A percentile compares a stretch with the other conserved stretches of the same genome.
Evolutionary conservation across 306 rosid genomes (phyloP).

Genomic region (Trifolium repens): DNA sequence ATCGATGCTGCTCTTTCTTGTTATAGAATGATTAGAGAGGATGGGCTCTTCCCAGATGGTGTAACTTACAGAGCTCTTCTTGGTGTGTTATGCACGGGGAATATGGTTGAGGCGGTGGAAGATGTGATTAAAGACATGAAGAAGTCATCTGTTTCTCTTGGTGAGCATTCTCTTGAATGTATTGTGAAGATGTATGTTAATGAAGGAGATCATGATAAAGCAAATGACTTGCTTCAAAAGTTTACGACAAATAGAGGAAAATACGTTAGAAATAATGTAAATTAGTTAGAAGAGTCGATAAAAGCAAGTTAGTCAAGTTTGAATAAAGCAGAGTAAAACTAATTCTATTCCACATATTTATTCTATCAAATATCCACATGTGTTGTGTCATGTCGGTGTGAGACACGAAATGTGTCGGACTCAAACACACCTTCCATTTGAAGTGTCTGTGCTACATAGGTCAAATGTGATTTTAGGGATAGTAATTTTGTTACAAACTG

Average conservation of each 20-base stretch:
- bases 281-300: too few species aligned
- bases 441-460: not conserved
- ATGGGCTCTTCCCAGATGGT: conserved; percentile 71
- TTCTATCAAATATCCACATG: too few species aligned
- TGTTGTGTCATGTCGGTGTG: not conserved
- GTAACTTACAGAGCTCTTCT: conserved; percentile 83
- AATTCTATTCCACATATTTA: too few species aligned
- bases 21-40: conserved; percentile 72
- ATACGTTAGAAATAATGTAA: too few species aligned
- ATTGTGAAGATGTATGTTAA: conserved; percentile 75
- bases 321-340: too few species aligned
- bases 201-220: conserved; percentile 62
- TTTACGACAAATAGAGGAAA: conserved; percentile 10
- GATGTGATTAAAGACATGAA: conserved; percentile 72
- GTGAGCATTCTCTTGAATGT: conserved; percentile 77
- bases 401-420: not conserved
- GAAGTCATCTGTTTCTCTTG: conserved; percentile 49
- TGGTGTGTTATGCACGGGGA: conserved; percentile 60
- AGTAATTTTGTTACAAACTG: too few species aligned
- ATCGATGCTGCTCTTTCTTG: conserved; percentile 66
- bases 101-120: conserved; percentile 73
- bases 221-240: conserved; percentile 57
- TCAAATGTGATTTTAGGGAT: not conserved
- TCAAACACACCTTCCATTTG: not conserved
- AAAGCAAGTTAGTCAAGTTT: too few species aligned